Conservation (phyloP, 306 rosid genomes). For the Prunus campanulata region DNA sequence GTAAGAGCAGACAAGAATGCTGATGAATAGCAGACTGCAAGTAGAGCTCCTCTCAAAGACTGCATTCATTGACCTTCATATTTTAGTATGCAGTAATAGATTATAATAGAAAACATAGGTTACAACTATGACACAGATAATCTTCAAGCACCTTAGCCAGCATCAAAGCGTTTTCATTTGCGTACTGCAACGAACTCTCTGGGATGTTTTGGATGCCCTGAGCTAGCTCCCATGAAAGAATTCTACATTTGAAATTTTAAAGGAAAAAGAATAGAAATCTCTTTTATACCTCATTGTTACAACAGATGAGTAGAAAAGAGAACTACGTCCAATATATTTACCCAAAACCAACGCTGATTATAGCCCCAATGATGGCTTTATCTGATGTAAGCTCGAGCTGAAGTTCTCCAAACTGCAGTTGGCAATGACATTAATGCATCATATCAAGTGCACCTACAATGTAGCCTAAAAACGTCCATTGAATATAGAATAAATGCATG, state of each 20-base stretch:
- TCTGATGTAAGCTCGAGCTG: constrained; percentile 79
- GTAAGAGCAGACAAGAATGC: constrained; percentile 60
- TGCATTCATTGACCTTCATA: constrained; percentile 31
- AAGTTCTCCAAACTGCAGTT: constrained; percentile 82
- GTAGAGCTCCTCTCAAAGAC: constrained; percentile 80
- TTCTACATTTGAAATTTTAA: constrained; percentile 38
- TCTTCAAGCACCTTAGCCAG: constrained; percentile 72
- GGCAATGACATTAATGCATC: constrained; percentile 25
- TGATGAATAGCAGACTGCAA: constrained; percentile 62
- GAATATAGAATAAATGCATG: neutral
- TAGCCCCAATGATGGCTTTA: constrained; percentile 75
- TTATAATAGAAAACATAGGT: neutral
- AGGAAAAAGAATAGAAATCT: constrained; percentile 5
- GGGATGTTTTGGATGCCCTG: constrained; percentile 77
- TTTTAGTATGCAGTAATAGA: neutral
- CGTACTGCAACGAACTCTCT: constrained; percentile 71
- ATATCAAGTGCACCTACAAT: neutral
- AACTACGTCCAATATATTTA: constrained; percentile 22
- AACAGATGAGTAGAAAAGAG: neutral
- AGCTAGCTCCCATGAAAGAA: constrained; percentile 81
- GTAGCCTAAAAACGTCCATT: neutral
- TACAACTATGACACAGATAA: neutral
- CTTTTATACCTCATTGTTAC: constrained; percentile 10
- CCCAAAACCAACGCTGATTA: constrained; percentile 67
- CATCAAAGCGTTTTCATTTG: constrained; percentile 81